phyloP scores from a whole-genome alignment of 495 filamentous ascomycete species.

The Penicillium chermesinum region DNA sequence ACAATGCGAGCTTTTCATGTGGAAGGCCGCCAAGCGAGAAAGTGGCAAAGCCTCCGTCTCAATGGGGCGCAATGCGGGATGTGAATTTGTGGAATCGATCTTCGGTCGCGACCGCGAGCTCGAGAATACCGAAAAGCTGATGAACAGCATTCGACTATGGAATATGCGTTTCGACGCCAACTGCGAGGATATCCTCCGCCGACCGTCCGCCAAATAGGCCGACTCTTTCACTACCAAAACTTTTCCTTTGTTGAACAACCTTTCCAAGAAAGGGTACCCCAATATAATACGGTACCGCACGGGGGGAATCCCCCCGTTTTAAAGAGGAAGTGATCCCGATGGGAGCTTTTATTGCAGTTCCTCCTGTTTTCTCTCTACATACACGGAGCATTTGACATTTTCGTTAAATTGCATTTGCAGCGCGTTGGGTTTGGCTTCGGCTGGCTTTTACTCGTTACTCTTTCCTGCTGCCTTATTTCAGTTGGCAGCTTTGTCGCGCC shows the following conservation, averaged over 20 bases:
- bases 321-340: conserved; percentile 1
- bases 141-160: conserved; percentile 90
- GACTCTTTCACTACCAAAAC: neutral
- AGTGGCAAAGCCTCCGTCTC: conserved; percentile 55
- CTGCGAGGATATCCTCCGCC: conserved; percentile 82
- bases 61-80: conserved; percentile 89
- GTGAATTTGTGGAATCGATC: conserved; percentile 95
- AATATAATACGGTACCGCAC: neutral
- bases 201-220: conserved; percentile 25
- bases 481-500: conserved; percentile 12
- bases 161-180: conserved; percentile 94
- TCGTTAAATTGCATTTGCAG: conserved; percentile 28
- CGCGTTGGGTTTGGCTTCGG: conserved; percentile 25
- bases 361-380: conserved; percentile 8
- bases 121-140: conserved; percentile 90
- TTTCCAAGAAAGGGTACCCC: neutral
- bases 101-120: conserved; percentile 91
- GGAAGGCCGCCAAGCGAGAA: conserved; percentile 65
- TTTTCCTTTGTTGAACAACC: neutral
- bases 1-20: conserved; percentile 90
- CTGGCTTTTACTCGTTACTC: conserved; percentile 22
- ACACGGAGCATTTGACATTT: conserved; percentile 19
- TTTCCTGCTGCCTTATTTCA: conserved; percentile 4
- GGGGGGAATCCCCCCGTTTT: conserved; percentile 1
- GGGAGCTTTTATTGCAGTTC: conserved; percentile 3